phyloP scores from a whole-genome alignment of 345 rosid species.

The Angophora floribunda region DNA sequence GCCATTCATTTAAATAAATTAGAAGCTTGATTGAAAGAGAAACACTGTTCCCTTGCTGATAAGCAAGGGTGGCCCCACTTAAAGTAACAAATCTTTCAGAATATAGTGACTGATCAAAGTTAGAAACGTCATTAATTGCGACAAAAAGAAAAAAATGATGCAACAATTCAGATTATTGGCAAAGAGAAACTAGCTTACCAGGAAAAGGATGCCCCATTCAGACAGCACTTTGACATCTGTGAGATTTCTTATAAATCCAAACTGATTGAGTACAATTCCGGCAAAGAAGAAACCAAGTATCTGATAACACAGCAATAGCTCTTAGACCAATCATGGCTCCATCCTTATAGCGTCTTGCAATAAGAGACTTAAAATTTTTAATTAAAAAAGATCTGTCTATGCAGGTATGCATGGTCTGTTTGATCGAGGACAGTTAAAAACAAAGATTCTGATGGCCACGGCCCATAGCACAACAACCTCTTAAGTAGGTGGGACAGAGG shows the following conservation, averaged over 20 bases:
- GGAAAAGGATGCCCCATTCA: constrained; percentile 97
- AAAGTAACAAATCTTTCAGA: background rate
- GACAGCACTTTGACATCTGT: constrained; percentile 92
- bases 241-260: constrained; percentile 83
- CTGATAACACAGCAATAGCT: constrained; percentile 27
- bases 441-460: background rate
- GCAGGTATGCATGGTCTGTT: background rate
- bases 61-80: background rate
- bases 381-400: background rate
- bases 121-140: background rate
- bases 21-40: background rate
- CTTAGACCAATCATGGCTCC: background rate
- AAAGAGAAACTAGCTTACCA: constrained; percentile 40
- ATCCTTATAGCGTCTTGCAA: background rate
- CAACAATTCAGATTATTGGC: background rate
- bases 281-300: constrained; percentile 99
- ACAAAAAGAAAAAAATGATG: background rate
- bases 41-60: background rate
- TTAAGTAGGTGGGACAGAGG: background rate
- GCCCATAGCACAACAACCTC: background rate
- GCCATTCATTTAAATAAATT: background rate
- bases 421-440: background rate
- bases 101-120: background rate
- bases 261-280: constrained; percentile 83
- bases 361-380: background rate